phyloP scores from a whole-genome alignment of 148 eudicot species.

The Diospyros kaki region DNA sequence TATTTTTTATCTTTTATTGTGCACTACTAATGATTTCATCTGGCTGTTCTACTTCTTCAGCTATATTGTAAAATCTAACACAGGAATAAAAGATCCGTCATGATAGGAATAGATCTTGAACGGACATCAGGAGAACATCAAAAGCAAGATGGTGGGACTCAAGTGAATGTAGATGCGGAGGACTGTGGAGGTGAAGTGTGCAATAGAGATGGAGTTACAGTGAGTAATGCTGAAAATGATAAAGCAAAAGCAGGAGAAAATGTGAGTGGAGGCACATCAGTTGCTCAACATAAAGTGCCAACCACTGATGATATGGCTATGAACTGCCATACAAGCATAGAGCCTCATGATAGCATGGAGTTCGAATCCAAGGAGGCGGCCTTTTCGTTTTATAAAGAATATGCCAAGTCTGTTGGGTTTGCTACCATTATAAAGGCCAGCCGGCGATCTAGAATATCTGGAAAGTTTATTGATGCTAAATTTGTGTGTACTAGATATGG shows the following conservation, averaged over 20 bases:
- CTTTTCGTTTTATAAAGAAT: constrained; percentile 59
- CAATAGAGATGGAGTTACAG: constrained; percentile 1
- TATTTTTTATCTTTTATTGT: no score
- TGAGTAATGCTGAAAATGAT: neutral
- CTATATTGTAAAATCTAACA: neutral
- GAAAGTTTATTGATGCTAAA: constrained; percentile 77
- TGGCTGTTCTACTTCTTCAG: neutral
- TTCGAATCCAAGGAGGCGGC: constrained; percentile 81
- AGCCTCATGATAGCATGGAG: constrained; percentile 47
- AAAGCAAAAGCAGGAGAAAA: constrained; percentile 4
- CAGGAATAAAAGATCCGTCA: neutral
- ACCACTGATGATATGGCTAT: constrained; percentile 22
- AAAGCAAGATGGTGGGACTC: constrained; percentile 4
- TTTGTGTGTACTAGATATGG: constrained; percentile 78
- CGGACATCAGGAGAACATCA: constrained; percentile 16
- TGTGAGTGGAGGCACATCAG: constrained; percentile 5
- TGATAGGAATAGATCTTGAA: constrained; percentile 17
- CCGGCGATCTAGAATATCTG: constrained; percentile 65
- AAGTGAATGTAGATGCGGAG: neutral
- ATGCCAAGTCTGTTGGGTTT: constrained; percentile 72
- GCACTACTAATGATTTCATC: neutral
- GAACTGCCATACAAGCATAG: constrained; percentile 23
- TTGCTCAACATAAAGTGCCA: constrained; percentile 13
- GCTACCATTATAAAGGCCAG: constrained; percentile 64
- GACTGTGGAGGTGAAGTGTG: neutral